Percentiles rank a stretch among this genome's conserved stretches.
These are phyloP conservation scores for Claviceps paspali DNA, from an alignment of 2,329 filamentous ascomycete species.

Conservation along the genomic window DNA sequence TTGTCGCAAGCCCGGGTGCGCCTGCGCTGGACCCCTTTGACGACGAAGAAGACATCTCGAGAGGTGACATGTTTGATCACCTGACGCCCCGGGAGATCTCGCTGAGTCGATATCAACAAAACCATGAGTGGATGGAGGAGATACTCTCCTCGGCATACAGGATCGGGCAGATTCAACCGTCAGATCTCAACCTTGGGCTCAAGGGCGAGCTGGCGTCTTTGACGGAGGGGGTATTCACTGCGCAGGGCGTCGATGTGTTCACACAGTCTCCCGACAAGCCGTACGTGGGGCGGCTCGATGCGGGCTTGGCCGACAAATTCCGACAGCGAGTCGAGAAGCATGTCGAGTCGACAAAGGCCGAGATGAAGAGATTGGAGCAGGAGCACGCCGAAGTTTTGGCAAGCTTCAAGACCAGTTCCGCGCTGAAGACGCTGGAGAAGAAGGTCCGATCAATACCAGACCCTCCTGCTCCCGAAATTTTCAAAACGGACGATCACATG, in stretches of 20 bases:
- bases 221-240: slow-evolving; percentile 74
- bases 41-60: slow-evolving; percentile 77
- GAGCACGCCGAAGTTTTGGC: slow-evolving; percentile 63
- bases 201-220: slow-evolving; percentile 69
- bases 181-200: slow-evolving; percentile 73
- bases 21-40: slow-evolving; percentile 41
- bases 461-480: slow-evolving; percentile 42
- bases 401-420: slow-evolving; percentile 54
- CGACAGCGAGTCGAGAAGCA: slow-evolving; percentile 60
- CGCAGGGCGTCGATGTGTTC: slow-evolving; percentile 34
- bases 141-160: slow-evolving; percentile 82
- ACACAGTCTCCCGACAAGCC: slow-evolving; percentile 37
- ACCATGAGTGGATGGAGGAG: slow-evolving; percentile 99
- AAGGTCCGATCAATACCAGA: slow-evolving; percentile 54
- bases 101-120: slow-evolving; percentile 72
- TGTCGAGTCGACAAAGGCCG: slow-evolving; percentile 56
- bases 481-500: slow-evolving; percentile 44
- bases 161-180: slow-evolving; percentile 69
- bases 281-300: slow-evolving; percentile 48
- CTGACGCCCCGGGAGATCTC: slow-evolving; percentile 84
- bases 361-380: slow-evolving; percentile 73
- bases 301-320: slow-evolving; percentile 71
- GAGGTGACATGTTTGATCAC: slow-evolving; percentile 80
- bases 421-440: slow-evolving; percentile 60
- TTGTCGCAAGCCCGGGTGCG: slow-evolving; percentile 21